Evolutionary conservation across 495 filamentous ascomycete species (phyloP).

Genomic region (Hypoxylon crocopeplum): DNA sequence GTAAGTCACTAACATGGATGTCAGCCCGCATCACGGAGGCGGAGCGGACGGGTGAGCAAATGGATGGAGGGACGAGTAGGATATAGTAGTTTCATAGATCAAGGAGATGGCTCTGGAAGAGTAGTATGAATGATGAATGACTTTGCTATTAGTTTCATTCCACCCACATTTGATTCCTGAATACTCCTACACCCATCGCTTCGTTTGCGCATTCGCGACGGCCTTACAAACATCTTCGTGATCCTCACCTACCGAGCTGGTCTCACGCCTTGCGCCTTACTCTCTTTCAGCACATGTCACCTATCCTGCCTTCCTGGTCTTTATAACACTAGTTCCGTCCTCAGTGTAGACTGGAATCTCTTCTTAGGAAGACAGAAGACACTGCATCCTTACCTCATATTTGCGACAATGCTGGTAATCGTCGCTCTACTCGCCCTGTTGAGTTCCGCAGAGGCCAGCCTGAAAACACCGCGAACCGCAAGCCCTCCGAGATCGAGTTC

Average conservation of each 20-base stretch:
- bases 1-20: conserved; percentile 3
- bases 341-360: not conserved
- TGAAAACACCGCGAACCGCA: conserved; percentile 31
- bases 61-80: not conserved
- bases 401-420: conserved; percentile 23
- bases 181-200: too few species aligned
- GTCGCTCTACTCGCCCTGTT: conserved; percentile 16
- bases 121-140: too few species aligned
- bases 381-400: not conserved
- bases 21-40: conserved; percentile 3
- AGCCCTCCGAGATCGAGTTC: conserved; percentile 3
- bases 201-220: too few species aligned
- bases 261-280: conserved; percentile 12
- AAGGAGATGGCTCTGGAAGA: too few species aligned
- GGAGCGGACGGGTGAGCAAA: not conserved
- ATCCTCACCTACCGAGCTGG: conserved; percentile 14
- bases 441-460: conserved; percentile 21
- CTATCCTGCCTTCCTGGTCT: not conserved
- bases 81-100: too few species aligned
- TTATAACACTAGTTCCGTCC: not conserved
- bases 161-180: too few species aligned
- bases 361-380: not conserved
- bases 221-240: too few species aligned
- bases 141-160: too few species aligned
- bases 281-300: conserved; percentile 3